phyloP scores from a whole-genome alignment of 768 basidiomycete species.

The Rhodotorula babjevae region DNA sequence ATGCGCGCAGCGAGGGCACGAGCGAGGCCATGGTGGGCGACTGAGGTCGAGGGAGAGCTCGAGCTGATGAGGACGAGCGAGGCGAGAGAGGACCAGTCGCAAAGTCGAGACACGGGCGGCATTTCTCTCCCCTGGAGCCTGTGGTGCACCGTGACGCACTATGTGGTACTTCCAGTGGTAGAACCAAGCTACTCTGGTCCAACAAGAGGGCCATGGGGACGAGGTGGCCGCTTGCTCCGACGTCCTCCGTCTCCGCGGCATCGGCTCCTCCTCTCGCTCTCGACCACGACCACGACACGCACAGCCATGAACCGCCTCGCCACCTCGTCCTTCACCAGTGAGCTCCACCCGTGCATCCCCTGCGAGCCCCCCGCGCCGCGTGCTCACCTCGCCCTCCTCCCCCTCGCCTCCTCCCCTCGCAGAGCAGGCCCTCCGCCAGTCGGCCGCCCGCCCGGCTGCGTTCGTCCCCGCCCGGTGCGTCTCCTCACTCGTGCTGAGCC shows the following conservation, averaged over 20 bases:
- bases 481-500: background rate
- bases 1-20: conserved; percentile 6
- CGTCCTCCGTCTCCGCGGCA: no score
- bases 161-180: no score
- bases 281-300: no score
- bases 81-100: background rate
- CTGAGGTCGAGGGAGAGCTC: no score
- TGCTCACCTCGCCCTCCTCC: background rate
- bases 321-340: conserved; percentile 9
- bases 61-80: background rate
- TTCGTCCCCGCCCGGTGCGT: conserved; percentile 16
- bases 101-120: no score
- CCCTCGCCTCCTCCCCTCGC: background rate
- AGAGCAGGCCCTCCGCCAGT: conserved; percentile 14
- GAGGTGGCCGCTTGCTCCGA: no score
- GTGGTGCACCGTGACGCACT: no score
- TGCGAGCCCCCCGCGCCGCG: background rate
- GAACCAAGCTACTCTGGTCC: no score
- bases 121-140: no score
- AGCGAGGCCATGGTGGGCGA: background rate
- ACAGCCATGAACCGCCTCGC: conserved; percentile 4
- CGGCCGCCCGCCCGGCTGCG: conserved; percentile 6
- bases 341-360: background rate
- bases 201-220: no score
- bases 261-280: background rate